Evolutionary conservation across 2,329 filamentous ascomycete species (phyloP).

Genomic region (Exophiala sideris): DNA sequence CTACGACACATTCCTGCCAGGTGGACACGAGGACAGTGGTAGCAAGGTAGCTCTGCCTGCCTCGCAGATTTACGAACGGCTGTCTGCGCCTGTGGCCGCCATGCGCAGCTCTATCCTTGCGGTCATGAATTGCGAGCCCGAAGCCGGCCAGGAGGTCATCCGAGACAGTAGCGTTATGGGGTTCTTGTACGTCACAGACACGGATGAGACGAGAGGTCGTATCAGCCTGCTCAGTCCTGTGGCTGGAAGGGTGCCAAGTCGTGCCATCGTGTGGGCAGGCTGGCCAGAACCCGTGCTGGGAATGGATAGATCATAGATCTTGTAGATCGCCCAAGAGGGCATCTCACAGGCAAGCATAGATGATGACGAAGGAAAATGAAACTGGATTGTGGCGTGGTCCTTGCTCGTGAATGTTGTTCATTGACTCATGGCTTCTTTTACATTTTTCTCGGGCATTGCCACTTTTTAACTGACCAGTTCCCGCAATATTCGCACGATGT

Average conservation of each 20-base stretch:
- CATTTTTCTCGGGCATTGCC: not conserved
- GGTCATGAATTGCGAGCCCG: conserved; percentile 71
- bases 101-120: conserved; percentile 82
- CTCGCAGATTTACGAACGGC: conserved; percentile 29
- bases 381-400: not conserved
- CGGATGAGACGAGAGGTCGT: conserved; percentile 78
- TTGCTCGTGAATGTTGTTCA: not conserved
- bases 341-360: no score
- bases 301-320: conserved; percentile 55
- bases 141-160: conserved; percentile 64
- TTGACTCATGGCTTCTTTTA: not conserved
- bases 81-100: conserved; percentile 33
- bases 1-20: conserved; percentile 38
- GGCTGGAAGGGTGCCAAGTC: conserved; percentile 72
- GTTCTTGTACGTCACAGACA: conserved; percentile 87
- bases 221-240: conserved; percentile 80
- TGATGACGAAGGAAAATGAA: no score
- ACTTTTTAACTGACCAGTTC: conserved; percentile 35
- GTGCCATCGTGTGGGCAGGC: conserved; percentile 76
- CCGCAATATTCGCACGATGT: conserved; percentile 66
- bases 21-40: conserved; percentile 30
- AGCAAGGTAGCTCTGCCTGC: conserved; percentile 30
- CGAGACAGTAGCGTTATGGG: conserved; percentile 82
- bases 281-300: conserved; percentile 86
- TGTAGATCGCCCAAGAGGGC: not conserved